Evolutionary conservation across 1,284 basidiomycete species (phyloP).

Genomic region (Schizopora paradoxa): DNA sequence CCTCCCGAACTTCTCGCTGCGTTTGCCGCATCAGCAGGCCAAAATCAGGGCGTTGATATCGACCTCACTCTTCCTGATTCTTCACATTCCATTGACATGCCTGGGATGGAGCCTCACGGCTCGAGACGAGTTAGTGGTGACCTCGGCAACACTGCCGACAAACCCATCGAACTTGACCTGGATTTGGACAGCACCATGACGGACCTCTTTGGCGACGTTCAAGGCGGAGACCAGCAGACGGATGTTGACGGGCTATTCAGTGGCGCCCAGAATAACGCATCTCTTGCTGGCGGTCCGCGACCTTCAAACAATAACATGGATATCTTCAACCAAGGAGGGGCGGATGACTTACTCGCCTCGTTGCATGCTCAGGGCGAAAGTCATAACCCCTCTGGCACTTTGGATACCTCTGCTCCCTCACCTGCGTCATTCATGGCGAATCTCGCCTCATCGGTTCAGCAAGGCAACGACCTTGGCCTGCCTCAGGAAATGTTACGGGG

Average conservation of each 20-base stretch:
- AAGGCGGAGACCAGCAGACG: conserved; percentile 23
- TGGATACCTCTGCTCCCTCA: not conserved
- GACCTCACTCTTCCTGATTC: conserved; percentile 40
- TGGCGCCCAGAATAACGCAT: conserved; percentile 24
- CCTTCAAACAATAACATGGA: conserved; percentile 23
- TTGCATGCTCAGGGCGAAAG: conserved; percentile 6
- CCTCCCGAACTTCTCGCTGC: conserved; percentile 56
- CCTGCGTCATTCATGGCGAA: not conserved
- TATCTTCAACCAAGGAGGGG: conserved; percentile 22
- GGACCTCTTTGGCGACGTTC: conserved; percentile 46
- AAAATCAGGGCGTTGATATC: conserved; percentile 28
- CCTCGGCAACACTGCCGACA: conserved; percentile 63
- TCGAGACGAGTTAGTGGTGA: no score
- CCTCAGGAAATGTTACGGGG: not conserved
- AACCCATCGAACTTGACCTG: conserved; percentile 74
- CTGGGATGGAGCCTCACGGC: not conserved
- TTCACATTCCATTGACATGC: conserved; percentile 28
- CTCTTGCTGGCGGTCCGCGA: conserved; percentile 19
- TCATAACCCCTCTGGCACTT: not conserved
- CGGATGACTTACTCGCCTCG: conserved; percentile 17
- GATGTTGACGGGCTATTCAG: conserved; percentile 43
- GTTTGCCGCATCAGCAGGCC: conserved; percentile 38
- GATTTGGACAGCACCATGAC: conserved; percentile 58
- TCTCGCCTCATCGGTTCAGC: not conserved
- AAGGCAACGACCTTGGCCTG: not conserved